Base-by-base conservation (phyloP, 129 eudicot genomes). In the Lactuca saligna region DNA sequence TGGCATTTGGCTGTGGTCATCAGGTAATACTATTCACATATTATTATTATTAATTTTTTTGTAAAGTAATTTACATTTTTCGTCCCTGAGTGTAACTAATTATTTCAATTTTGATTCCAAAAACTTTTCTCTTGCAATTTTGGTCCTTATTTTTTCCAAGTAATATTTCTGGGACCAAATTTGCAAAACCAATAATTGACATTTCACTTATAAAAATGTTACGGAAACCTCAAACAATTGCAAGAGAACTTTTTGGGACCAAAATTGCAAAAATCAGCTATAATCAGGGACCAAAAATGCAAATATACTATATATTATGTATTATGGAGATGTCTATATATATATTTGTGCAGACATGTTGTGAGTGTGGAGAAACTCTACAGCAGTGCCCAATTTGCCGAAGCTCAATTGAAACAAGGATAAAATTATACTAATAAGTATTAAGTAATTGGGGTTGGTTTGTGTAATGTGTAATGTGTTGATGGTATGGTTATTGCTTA, bases 1-100 rank as follows among this genome's bases (percentile, higher is more conserved):
- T 94, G 99, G 99, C 99, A 37, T 94, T 94, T 74, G 97, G 97
- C 53, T 89, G 99, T 63, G 99, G 99, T 12, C 99, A 94, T 74
- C 97, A 94, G 99, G 99, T 92, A 86, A 50, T 42, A 29, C 29
- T 25, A 25, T 25, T 25, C 29, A 25, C 29, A 25, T 72, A 35
- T 37, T 3, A 17, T 37, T 3, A 17, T 31, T 31, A 44, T 51
- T 54, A 49, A 12, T 46, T 46, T 46, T 46, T 46, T 46, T 46
- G 15, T 46, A 10, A 4, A 46, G 51, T 46, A 46, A 46, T 0
- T 46, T 46, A 46, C 51, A 12, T 6, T 46, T 6, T 46, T 46
- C n/a, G 51, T 46, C 51, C 15, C 51, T 7, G 44, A 39, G 44
- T 39, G 7, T 39, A 39, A 39, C 10, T 46, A n/a, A 10, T 46